Evolutionary conservation across 75 land plant genomes (phyloP), one percentile per base, ranked within the genome.

Genomic region (Cupressus sempervirens): DNA sequence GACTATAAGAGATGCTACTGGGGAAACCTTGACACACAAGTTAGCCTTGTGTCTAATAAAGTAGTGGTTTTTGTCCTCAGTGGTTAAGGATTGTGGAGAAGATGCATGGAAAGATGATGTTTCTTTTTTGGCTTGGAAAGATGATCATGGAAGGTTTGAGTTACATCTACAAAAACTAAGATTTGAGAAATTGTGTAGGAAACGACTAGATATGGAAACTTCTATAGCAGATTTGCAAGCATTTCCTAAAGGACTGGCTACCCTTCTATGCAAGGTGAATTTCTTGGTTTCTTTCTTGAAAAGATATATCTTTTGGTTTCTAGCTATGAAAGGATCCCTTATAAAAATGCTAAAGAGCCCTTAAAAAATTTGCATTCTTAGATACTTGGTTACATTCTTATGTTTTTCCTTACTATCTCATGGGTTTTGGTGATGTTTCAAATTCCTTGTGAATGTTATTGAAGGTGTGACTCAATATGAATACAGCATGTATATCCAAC

Each of bases 221-320:
- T 94, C 95, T 18, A 30, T 85, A 48, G 85, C 82, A 50, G 93
- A 91, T 83, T 85, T 97, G 88, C 85, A 92, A 86, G 96, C 91
- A 29, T 84, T 97, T 20, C 99, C 98, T 58, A 89, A 90, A 85
- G 94, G 93, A 52, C 89, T 98, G 85, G 87, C 91, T 41, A 83
- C 93, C 68, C 90, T 96, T 48, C 94, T 98, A 30, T 83, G 84
- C 83, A 89, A 93, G 94, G 99, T 98, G 91, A 82, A 88, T 74
- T 32, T 0, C 85, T 9, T 74, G 62, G 15, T 20, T 14, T 45
- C 9, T 50, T 53, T 58, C 65, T 84, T 70, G 46, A 54, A 73
- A 75, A 43, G 29, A 5, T n/a, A n/a, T n/a, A n/a, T n/a, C n/a
- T n/a, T n/a, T n/a, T n/a, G n/a, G n/a, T n/a, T n/a, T n/a, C n/a